Base-by-base conservation (phyloP, 2,329 filamentous ascomycete species). In the Saccharata proteae region DNA sequence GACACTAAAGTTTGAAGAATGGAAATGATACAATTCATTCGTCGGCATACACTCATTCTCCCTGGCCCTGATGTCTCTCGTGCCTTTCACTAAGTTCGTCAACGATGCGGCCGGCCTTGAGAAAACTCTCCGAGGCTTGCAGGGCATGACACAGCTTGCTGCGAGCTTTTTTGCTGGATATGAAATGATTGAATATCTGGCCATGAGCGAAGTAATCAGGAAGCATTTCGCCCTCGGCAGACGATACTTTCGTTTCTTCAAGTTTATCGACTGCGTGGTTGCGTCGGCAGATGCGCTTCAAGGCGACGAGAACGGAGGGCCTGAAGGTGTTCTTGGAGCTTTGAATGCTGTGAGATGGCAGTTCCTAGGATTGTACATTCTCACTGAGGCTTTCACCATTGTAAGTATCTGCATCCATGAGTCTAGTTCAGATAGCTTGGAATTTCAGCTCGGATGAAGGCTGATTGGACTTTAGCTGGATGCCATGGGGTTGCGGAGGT, bases 11-110 rank as follows among this genome's bases (percentile, higher is more conserved):
- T n/a, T n/a, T n/a, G n/a, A n/a, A n/a, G n/a, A n/a, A n/a, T n/a
- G n/a, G n/a, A n/a, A n/a, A n/a, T n/a, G n/a, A n/a, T n/a, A n/a
- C n/a, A n/a, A n/a, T n/a, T n/a, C n/a, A n/a, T n/a, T n/a, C n/a
- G n/a, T n/a, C n/a, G n/a, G n/a, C n/a, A n/a, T n/a, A n/a, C n/a
- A n/a, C n/a, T n/a, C n/a, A n/a, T n/a, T n/a, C n/a, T n/a, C n/a
- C n/a, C n/a, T n/a, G n/a, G n/a, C n/a, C n/a, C n/a, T n/a, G n/a
- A 35, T 35, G 32, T 35, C 32, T 4, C 32, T 35, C 28, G 15
- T 35, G 24, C 23, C 30, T 5, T 35, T 35, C 28, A 35, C 33
- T n/a, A 23, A 26, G 13, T 35, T 35, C 24, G 31, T 35, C 28
- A 35, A 35, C 28, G 29, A 35, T 24, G 33, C 33, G 15, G 33